Percentiles rank a stretch among this genome's conserved stretches.
These are phyloP conservation scores for Eutrema japonicum DNA, from an alignment of 345 rosid genomes.

Conservation along the genomic window DNA sequence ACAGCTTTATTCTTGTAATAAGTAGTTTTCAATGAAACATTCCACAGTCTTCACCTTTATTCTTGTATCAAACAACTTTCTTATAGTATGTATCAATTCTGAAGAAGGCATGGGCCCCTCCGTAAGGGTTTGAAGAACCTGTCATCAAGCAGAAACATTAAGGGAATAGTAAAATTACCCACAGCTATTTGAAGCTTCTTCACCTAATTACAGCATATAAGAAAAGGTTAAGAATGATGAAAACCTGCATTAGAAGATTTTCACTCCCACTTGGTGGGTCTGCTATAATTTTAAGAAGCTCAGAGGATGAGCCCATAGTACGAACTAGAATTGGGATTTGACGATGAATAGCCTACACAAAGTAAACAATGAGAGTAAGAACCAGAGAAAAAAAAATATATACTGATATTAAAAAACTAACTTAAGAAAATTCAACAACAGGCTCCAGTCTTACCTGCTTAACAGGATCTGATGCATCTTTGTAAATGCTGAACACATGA, in stretches of 20 bases:
- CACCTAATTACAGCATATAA: conserved; percentile 10
- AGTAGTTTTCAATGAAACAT: conserved; percentile 20
- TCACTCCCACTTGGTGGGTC: conserved; percentile 94
- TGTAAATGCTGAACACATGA: conserved; percentile 71
- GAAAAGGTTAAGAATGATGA: conserved; percentile 17
- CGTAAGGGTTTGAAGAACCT: conserved; percentile 92
- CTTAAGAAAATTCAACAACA: conserved; percentile 15
- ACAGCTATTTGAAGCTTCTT: conserved; percentile 3
- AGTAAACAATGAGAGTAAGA: conserved; percentile 34
- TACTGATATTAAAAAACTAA: conserved; percentile 16
- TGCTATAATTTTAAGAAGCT: conserved; percentile 85
- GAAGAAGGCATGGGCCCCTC: conserved; percentile 79
- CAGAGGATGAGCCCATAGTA: conserved; percentile 92
- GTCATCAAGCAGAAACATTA: conserved; percentile 34
- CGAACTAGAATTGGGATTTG: conserved; percentile 95
- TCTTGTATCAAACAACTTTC: conserved; percentile 84
- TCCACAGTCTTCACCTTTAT: conserved; percentile 63
- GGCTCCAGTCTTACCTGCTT: conserved; percentile 67
- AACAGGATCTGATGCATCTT: conserved; percentile 64
- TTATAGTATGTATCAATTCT: conserved; percentile 71
- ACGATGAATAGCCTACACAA: conserved; percentile 80
- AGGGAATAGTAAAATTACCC: conserved; percentile 33
- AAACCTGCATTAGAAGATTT: conserved; percentile 86
- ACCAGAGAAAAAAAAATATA: neutral
- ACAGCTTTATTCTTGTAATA: conserved; percentile 5